A percentile compares a stretch with the other conserved stretches of the same genome.
phyloP scores from a whole-genome alignment of 352 stramenopile species.

The Pythium periplocum region DNA sequence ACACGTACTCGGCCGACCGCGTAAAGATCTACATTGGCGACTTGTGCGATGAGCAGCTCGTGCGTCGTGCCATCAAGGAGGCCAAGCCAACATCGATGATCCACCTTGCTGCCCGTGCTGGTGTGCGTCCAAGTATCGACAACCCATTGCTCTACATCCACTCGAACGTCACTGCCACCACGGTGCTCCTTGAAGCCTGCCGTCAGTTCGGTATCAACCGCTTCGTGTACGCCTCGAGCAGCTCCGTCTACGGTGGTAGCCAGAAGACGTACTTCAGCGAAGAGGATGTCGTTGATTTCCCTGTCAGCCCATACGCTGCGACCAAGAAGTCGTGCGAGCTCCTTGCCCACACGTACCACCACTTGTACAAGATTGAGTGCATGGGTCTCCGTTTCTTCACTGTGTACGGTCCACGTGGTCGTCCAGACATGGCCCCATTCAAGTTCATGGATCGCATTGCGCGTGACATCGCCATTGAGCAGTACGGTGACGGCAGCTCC shows the following conservation, averaged over 20 bases:
- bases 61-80: conserved; percentile 88
- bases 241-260: conserved; percentile 94
- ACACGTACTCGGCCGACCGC: conserved; percentile 40
- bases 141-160: conserved; percentile 98
- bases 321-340: conserved; percentile 98
- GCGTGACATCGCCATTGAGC: conserved; percentile 89
- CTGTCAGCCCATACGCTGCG: conserved; percentile 95
- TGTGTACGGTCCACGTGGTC: conserved; percentile 94
- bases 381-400: conserved; percentile 98
- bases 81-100: conserved; percentile 82
- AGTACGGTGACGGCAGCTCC: conserved; percentile 95
- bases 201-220: conserved; percentile 87
- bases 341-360: conserved; percentile 96
- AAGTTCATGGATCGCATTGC: conserved; percentile 97
- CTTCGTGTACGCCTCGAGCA: conserved; percentile 96
- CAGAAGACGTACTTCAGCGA: conserved; percentile 90
- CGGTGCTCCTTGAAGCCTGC: conserved; percentile 90
- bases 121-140: conserved; percentile 96
- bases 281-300: conserved; percentile 88
- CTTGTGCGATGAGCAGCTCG: conserved; percentile 91
- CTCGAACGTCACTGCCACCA: conserved; percentile 94
- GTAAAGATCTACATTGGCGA: conserved; percentile 88
- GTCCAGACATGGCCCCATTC: conserved; percentile 98
- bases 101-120: conserved; percentile 95
- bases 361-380: conserved; percentile 93